Base-by-base conservation (phyloP, 768 basidiomycete genomes). In the Tylopilus vinaceipallidus region DNA sequence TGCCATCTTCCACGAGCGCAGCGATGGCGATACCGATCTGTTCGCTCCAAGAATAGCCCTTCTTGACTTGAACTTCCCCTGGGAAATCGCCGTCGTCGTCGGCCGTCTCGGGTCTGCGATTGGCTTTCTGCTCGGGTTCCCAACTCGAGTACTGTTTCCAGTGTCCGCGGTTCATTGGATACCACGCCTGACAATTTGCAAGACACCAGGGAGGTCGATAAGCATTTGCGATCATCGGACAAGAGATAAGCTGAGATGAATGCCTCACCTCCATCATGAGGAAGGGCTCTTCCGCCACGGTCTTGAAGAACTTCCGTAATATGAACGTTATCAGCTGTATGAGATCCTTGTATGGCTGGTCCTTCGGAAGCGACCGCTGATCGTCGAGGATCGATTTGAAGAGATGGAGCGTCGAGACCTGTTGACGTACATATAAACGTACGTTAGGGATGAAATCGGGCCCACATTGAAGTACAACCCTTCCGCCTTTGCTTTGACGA, bases 221-320 rank as follows among this genome's bases (percentile, higher is more conserved):
- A 62, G 52, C 56, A 57, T 48, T 12, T 50, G 47, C 42, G 45
- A 41, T 53, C 38, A n/a, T 30, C 40, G 47, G 48, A 35, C 33
- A 34, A 50, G 34, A 54, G 54, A 61, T 61, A 61, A 63, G 56
- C 54, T 47, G 43, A 64, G 35, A 62, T 52, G 59, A 68, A 53
- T 56, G 58, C 70, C 73, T 58, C 60, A 94, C 94, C 78, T 98
- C 93, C 53, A 98, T 78, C 52, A 91, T 80, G 40, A 98, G 75
- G 72, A 98, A 89, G 0, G 90, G 77, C 53, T 97, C 87, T 55
- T 91, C 83, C 45, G 81, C 79, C 41, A 93, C 76, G 7, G 84
- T 81, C 67, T 97, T 98, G 83, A 99, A 98, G 76, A 98, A 98
- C 64, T 87, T 84, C 22, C 91, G 83, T 50, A 98, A 76, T 53